Conservation (phyloP, 2,329 filamentous ascomycete genomes). For the Fusarium veterinarium region DNA sequence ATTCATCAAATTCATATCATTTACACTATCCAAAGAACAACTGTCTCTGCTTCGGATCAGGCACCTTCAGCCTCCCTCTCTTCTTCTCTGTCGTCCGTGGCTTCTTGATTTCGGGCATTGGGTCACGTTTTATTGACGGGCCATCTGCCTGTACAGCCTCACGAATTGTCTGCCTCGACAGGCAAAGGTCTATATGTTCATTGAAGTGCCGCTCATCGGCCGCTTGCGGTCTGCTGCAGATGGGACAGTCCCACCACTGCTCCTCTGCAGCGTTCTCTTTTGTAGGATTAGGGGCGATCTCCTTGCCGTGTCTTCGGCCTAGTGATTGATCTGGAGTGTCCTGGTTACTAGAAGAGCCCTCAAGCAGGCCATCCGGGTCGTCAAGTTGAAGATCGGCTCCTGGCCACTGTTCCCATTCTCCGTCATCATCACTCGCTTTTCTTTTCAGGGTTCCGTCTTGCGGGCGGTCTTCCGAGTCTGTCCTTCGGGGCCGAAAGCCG, state of each 20-base stretch:
- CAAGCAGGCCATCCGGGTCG: constrained; percentile 27
- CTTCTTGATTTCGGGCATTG: constrained; percentile 54
- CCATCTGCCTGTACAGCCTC: constrained; percentile 76
- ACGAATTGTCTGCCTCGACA: constrained; percentile 86
- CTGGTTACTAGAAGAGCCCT: constrained; percentile 18
- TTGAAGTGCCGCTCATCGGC: constrained; percentile 86
- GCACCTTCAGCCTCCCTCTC: constrained; percentile 48
- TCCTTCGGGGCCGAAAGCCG: constrained; percentile 62
- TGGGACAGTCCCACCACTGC: constrained; percentile 85
- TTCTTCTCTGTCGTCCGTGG: constrained; percentile 53
- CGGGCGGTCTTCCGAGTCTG: constrained; percentile 31
- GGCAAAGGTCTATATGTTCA: constrained; percentile 89
- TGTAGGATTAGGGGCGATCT: constrained; percentile 60
- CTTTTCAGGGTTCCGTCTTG: constrained; percentile 46
- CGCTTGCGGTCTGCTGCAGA: constrained; percentile 81
- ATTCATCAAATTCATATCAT: constrained; percentile 1
- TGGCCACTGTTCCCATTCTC: constrained; percentile 74
- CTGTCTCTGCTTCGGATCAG: constrained; percentile 63
- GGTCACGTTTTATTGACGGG: constrained; percentile 41
- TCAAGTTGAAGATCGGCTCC: constrained; percentile 66
- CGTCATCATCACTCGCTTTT: constrained; percentile 48
- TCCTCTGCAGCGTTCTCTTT: constrained; percentile 52
- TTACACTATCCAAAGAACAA: constrained; percentile 60
- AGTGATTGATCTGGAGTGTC: constrained; percentile 10
- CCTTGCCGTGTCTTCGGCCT: constrained; percentile 58